A percentile compares a stretch with the other conserved stretches of the same genome.
Conservation (phyloP, 2,329 filamentous ascomycete genomes). For the Nigrospora oryzae region DNA sequence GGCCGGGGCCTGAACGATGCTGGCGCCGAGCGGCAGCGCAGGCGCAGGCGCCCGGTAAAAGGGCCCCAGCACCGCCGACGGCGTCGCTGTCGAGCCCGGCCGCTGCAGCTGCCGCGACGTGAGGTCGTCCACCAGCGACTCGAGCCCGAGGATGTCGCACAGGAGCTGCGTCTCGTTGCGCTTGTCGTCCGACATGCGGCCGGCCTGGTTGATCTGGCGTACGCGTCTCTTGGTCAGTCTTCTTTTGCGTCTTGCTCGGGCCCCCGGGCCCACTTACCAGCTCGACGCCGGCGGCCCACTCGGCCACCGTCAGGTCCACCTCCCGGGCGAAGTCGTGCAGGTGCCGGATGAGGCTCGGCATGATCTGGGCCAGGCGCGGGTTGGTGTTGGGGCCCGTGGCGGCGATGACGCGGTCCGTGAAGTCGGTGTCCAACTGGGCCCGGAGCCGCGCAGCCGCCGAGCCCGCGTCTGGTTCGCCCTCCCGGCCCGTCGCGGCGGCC, state of each 20-base stretch:
- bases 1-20: conserved; percentile 50
- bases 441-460: conserved; percentile 1
- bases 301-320: conserved; percentile 68
- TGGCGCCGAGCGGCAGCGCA: conserved; percentile 57
- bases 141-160: conserved; percentile 62
- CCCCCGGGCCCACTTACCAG: conserved; percentile 27
- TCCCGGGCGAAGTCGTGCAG: conserved; percentile 77
- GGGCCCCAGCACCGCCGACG: conserved; percentile 74
- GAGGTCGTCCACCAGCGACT: conserved; percentile 76
- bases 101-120: conserved; percentile 47
- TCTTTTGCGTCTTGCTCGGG: not conserved
- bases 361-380: conserved; percentile 59
- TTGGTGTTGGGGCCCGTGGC: conserved; percentile 65
- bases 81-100: conserved; percentile 47
- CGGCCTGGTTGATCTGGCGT: conserved; percentile 53
- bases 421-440: conserved; percentile 27
- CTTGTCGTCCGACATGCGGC: conserved; percentile 51
- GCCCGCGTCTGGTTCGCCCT: too few species aligned
- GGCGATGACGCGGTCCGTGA: conserved; percentile 66
- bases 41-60: conserved; percentile 76
- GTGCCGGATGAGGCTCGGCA: conserved; percentile 61
- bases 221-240: not conserved
- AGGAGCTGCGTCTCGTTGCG: conserved; percentile 62
- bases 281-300: conserved; percentile 66
- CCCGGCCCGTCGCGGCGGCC: too few species aligned